Conservation (phyloP, 306 rosid species). For the Sicyos baderoa region DNA sequence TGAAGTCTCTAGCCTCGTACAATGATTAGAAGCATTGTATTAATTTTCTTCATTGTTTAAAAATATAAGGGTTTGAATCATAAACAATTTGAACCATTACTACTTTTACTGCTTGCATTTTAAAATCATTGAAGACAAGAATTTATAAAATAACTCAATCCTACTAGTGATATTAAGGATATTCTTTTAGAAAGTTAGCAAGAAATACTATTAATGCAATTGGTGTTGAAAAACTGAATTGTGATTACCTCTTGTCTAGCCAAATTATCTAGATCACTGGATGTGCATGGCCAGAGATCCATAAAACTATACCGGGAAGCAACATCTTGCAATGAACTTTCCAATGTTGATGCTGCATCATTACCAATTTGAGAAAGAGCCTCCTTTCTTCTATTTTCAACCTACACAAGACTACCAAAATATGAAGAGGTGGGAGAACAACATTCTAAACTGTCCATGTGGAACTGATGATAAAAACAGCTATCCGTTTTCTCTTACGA, state of each 20-base stretch:
- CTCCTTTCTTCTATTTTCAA: slow-evolving; percentile 84
- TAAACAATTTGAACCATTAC: too few species aligned
- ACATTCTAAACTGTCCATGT: not conserved
- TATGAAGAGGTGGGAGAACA: too few species aligned
- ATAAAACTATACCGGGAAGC: slow-evolving; percentile 81
- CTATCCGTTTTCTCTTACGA: not conserved
- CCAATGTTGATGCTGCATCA: slow-evolving; percentile 55
- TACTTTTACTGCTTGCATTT: too few species aligned
- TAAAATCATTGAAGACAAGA: too few species aligned
- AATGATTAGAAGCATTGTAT: too few species aligned
- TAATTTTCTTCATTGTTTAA: too few species aligned
- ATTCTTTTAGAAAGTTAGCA: too few species aligned
- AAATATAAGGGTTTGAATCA: too few species aligned
- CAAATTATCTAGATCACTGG: slow-evolving; percentile 75
- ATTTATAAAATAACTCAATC: too few species aligned
- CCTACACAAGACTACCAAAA: slow-evolving; percentile 35
- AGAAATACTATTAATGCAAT: too few species aligned
- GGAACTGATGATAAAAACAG: not conserved
- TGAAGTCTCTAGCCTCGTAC: too few species aligned
- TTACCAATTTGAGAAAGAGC: slow-evolving; percentile 63
- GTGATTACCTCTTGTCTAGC: slow-evolving; percentile 61
- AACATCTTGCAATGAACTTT: slow-evolving; percentile 73
- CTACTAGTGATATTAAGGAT: too few species aligned
- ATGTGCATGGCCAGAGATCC: slow-evolving; percentile 93
- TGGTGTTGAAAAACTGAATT: not conserved